Base-by-base conservation (phyloP, 495 filamentous ascomycete species). In the Aspergillus bertholletiae region DNA sequence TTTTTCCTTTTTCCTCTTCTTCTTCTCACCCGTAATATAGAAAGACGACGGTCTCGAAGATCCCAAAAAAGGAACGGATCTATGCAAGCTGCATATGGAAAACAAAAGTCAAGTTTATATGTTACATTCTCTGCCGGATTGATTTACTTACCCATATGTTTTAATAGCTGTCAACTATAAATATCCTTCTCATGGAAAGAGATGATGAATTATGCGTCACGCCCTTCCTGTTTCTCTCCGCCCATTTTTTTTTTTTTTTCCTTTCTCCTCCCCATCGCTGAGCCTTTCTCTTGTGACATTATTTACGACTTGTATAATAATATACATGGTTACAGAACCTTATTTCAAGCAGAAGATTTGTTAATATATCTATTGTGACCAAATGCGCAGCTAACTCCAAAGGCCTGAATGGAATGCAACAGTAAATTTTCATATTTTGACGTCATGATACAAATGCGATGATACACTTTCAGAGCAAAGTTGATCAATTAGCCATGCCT, bases 231-330 rank as follows among this genome's bases (percentile, higher is more conserved):
- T 21, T 37, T 51, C 18, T 5, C 54, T 46, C 39, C 57, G 34
- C 62, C 59, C 44, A 63, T 51, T 52, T 32, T 18, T 39, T 44
- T 47, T 26, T 12, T 39, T 43, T 52, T 49, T 28, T 46, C 23
- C 39, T 39, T 23, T 44, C 15, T 37, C 51, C 27, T 28, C 32
- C 49, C 30, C 20, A 51, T 32, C 43, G 30, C 41, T 23, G 30
- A 37, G 41, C 28, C 26, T 27, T 34, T 59, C 56, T 60, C 51
- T 22, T 43, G 39, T 43, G 39, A 21, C 20, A 43, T 22, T 43
- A 43, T 43, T 43, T 8, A 43, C 20, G 7, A 43, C 39, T 22
- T 43, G 39, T 43, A 43, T 43, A 43, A 21, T 22, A n/a, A n/a
- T 43, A 5, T 37, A n/a, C 13, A n/a, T 37, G 34, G 17, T n/a